phyloP scores from a whole-genome alignment of 345 rosid genomes.

The Kernera saxatilis region DNA sequence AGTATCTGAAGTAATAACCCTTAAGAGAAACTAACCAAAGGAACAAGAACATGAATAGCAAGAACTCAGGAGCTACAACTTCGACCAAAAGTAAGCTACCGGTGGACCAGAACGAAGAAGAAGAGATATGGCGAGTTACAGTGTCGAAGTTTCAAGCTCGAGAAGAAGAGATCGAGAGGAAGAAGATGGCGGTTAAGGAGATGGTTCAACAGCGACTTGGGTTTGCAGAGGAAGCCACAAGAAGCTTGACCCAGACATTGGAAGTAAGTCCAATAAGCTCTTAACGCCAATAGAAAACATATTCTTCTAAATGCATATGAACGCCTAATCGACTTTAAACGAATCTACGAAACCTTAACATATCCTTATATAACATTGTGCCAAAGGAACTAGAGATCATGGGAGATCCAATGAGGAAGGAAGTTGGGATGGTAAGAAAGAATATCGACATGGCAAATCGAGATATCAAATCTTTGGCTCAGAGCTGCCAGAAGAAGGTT shows the following conservation, averaged over 20 bases:
- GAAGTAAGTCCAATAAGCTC: slow-evolving; percentile 42
- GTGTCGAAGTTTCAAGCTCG: slow-evolving; percentile 55
- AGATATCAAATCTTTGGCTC: slow-evolving; percentile 70
- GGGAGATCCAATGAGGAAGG: slow-evolving; percentile 73
- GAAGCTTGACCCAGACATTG: slow-evolving; percentile 59
- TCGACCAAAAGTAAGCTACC: slow-evolving; percentile 36
- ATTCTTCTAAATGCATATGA: too few species aligned
- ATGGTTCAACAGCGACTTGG: slow-evolving; percentile 61
- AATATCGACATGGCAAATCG: slow-evolving; percentile 57
- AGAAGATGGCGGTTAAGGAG: slow-evolving; percentile 60
- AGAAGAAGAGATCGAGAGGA: slow-evolving; percentile 85
- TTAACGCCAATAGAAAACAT: neutral
- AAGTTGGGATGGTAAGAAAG: slow-evolving; percentile 58
- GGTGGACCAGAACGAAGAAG: slow-evolving; percentile 51
- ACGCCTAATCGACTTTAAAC: too few species aligned
- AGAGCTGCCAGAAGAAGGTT: slow-evolving; percentile 79
- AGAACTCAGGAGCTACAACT: slow-evolving; percentile 26
- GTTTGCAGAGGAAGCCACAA: slow-evolving; percentile 73
- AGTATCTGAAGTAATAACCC: too few species aligned
- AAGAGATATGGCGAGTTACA: slow-evolving; percentile 44
- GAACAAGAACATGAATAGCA: slow-evolving; percentile 10
- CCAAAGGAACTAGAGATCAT: slow-evolving; percentile 73
- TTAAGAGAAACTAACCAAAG: neutral
- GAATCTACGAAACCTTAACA: neutral
- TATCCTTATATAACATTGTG: too few species aligned